Conservation (phyloP, 495 filamentous ascomycete genomes). For the Xylaria castorea region DNA sequence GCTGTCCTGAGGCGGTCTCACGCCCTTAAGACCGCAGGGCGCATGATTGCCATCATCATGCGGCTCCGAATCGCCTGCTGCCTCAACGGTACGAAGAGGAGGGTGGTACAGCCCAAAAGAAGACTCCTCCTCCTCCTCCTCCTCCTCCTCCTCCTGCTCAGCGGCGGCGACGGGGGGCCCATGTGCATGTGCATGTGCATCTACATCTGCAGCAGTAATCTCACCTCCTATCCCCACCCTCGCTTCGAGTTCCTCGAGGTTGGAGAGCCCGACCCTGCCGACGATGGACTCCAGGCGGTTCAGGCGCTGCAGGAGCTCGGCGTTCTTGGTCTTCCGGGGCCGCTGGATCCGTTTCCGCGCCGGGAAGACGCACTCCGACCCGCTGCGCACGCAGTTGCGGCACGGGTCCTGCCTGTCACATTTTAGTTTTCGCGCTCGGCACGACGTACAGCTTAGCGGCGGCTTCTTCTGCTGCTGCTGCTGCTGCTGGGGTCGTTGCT, state of each 20-base stretch:
- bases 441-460: slow-evolving; percentile 68
- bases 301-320: slow-evolving; percentile 71
- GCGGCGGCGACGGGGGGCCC: neutral
- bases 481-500: neutral
- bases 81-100: slow-evolving; percentile 40
- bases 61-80: slow-evolving; percentile 34
- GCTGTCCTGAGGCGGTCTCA: slow-evolving; percentile 33
- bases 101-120: slow-evolving; percentile 37
- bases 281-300: slow-evolving; percentile 76
- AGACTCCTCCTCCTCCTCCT: neutral
- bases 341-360: slow-evolving; percentile 58
- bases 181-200: slow-evolving; percentile 19
- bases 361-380: slow-evolving; percentile 77
- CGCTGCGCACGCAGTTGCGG: slow-evolving; percentile 71
- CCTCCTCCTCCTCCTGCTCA: too few relatives aligned
- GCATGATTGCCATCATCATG: slow-evolving; percentile 51
- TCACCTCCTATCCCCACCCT: slow-evolving; percentile 10
- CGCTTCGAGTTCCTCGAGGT: slow-evolving; percentile 26
- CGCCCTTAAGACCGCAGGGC: slow-evolving; percentile 22
- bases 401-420: slow-evolving; percentile 72
- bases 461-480: slow-evolving; percentile 4
- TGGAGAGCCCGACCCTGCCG: slow-evolving; percentile 48
- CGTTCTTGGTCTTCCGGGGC: slow-evolving; percentile 42
- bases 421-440: slow-evolving; percentile 76
- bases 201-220: neutral